phyloP scores from a whole-genome alignment of 306 rosid species.

The Hippophae rhamnoides region DNA sequence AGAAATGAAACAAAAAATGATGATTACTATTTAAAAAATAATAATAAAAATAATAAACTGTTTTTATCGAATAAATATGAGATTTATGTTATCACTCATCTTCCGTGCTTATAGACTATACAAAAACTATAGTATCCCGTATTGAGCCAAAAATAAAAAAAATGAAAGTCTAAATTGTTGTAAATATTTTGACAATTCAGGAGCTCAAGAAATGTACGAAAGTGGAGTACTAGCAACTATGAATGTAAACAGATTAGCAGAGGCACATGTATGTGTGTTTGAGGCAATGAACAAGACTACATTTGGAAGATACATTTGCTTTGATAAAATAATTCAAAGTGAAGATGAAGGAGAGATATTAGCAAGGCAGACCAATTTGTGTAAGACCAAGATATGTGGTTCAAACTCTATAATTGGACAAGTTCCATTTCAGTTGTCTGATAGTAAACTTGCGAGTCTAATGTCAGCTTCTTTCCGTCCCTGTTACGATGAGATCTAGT shows the following conservation, averaged over 20 bases:
- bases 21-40: too few relatives aligned
- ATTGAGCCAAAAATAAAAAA: not conserved
- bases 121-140: not conserved
- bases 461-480: slow-evolving; percentile 33
- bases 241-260: slow-evolving; percentile 45
- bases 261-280: slow-evolving; percentile 55
- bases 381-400: slow-evolving; percentile 40
- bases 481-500: slow-evolving; percentile 26
- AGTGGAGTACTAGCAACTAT: slow-evolving; percentile 57
- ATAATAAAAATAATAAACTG: too few relatives aligned
- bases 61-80: too few relatives aligned
- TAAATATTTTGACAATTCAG: slow-evolving; percentile 20
- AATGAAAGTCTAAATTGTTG: too few relatives aligned
- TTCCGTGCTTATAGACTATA: not conserved
- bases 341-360: slow-evolving; percentile 46
- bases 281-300: slow-evolving; percentile 50
- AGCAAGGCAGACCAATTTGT: slow-evolving; percentile 35
- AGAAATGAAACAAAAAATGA: too few relatives aligned
- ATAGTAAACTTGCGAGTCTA: slow-evolving; percentile 41
- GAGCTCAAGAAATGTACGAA: slow-evolving; percentile 57
- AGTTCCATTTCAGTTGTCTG: slow-evolving; percentile 37
- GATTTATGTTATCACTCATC: too few relatives aligned
- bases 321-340: slow-evolving; percentile 32
- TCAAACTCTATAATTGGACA: not conserved
- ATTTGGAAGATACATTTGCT: slow-evolving; percentile 72